A percentile compares a stretch with the other conserved stretches of the same genome.
These are phyloP conservation scores for Verbascum thapsus DNA, from an alignment of 257 asterid species.

Conservation along the genomic window DNA sequence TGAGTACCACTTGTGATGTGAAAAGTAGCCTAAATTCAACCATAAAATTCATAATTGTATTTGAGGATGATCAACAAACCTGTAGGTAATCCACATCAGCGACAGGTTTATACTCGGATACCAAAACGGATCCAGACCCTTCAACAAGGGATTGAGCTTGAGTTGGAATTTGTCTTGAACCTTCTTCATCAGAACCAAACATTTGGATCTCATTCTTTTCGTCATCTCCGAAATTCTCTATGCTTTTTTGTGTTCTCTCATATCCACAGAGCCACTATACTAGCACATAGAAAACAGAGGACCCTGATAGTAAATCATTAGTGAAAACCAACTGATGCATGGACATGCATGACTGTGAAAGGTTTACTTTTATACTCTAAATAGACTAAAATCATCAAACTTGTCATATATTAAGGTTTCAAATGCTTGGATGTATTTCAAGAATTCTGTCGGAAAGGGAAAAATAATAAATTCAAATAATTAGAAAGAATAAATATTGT, in stretches of 20 bases:
- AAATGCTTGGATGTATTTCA: too few species aligned
- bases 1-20: too few species aligned
- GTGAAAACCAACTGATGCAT: slow-evolving; percentile 77
- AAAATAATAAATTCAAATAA: too few species aligned
- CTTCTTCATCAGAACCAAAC: slow-evolving; percentile 78
- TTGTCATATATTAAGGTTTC: not conserved
- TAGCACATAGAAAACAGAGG: slow-evolving; percentile 93
- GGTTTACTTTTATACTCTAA: not conserved
- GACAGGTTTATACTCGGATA: slow-evolving; percentile 70
- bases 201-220: slow-evolving; percentile 54
- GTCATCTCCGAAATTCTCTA: slow-evolving; percentile 42
- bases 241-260: slow-evolving; percentile 46
- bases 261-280: slow-evolving; percentile 83
- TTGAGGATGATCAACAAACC: slow-evolving; percentile 45
- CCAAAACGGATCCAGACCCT: slow-evolving; percentile 78
- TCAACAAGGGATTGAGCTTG: slow-evolving; percentile 83
- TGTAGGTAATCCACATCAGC: slow-evolving; percentile 97
- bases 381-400: not conserved
- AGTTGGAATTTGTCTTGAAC: slow-evolving; percentile 70
- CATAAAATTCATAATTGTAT: not conserved
- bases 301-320: slow-evolving; percentile 91
- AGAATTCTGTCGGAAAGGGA: too few species aligned
- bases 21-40: not conserved
- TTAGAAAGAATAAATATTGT: too few species aligned
- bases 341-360: slow-evolving; percentile 33